phyloP scores from a whole-genome alignment of 116 monocot species.

The Zostera marina region DNA sequence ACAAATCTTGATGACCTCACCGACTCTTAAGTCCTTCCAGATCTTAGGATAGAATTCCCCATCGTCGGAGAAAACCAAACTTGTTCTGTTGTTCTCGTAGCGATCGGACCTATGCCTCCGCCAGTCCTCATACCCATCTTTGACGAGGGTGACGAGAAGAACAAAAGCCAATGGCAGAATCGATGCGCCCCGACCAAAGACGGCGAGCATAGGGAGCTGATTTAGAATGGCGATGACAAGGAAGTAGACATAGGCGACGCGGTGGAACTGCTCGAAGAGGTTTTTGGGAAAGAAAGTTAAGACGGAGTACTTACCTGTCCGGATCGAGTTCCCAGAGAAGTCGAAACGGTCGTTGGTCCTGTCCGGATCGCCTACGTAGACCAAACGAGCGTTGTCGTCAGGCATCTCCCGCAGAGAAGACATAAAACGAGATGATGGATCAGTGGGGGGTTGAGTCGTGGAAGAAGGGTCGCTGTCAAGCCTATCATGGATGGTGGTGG shows the following conservation, averaged over 20 bases:
- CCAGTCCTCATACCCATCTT: conserved; percentile 90
- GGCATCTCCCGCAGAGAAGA: conserved; percentile 37
- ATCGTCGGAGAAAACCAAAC: conserved; percentile 18
- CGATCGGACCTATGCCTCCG: conserved; percentile 67
- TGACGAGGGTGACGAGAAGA: conserved; percentile 61
- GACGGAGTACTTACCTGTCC: conserved; percentile 45
- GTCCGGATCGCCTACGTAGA: conserved; percentile 37
- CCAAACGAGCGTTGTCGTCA: conserved; percentile 54
- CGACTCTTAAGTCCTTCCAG: conserved; percentile 55
- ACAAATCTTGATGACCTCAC: conserved; percentile 38
- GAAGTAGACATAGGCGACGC: conserved; percentile 79
- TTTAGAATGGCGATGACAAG: conserved; percentile 56
- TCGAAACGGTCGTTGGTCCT: conserved; percentile 18
- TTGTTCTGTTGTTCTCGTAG: conserved; percentile 40
- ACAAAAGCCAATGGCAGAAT: conserved; percentile 66
- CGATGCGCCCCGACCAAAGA: conserved; percentile 43
- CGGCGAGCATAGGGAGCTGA: conserved; percentile 69
- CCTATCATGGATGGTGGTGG: not conserved
- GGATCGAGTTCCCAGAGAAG: conserved; percentile 35
- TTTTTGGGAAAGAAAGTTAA: conserved; percentile 70
- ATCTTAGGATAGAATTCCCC: conserved; percentile 34
- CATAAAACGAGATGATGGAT: conserved; percentile 20
- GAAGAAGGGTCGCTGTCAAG: not conserved
- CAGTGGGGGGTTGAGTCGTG: conserved; percentile 16
- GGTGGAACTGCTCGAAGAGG: conserved; percentile 91